phyloP scores from a whole-genome alignment of 805 yeast genomes.

The Lachancea thermotolerans region DNA sequence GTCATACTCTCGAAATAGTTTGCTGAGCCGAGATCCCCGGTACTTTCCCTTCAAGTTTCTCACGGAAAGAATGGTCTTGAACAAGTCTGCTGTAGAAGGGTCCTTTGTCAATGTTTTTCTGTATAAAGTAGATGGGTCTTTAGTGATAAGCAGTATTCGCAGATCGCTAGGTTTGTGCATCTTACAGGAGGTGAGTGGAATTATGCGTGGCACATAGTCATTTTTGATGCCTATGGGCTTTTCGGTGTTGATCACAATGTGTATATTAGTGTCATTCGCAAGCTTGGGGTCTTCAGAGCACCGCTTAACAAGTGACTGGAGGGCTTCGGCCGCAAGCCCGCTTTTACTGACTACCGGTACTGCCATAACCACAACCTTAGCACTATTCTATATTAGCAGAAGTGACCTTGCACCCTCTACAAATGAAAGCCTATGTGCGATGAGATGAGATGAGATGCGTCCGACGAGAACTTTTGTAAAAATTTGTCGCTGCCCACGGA shows the following conservation, averaged over 20 bases:
- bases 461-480: background rate
- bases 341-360: constrained; percentile 9
- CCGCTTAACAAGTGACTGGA: constrained; percentile 21
- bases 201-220: constrained; percentile 50
- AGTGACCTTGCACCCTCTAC: background rate
- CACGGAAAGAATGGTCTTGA: constrained; percentile 54
- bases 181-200: constrained; percentile 47
- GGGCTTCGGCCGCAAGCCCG: constrained; percentile 16
- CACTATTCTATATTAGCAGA: no score
- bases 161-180: constrained; percentile 43
- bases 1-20: constrained; percentile 55
- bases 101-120: constrained; percentile 43
- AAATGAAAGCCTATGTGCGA: background rate
- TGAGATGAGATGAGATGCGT: constrained; percentile 4
- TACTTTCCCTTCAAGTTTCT: constrained; percentile 45
- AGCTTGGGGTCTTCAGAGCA: constrained; percentile 29
- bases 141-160: constrained; percentile 57
- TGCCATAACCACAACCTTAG: background rate
- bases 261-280: constrained; percentile 23
- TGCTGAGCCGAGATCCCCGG: constrained; percentile 40
- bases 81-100: constrained; percentile 52
- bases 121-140: constrained; percentile 62
- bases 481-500: background rate
- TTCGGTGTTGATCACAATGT: constrained; percentile 42
- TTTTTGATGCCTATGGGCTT: constrained; percentile 38